These are phyloP conservation scores for Elsinoe arachidis DNA, from an alignment of 2,329 filamentous ascomycete genomes.

Conservation along the genomic window DNA sequence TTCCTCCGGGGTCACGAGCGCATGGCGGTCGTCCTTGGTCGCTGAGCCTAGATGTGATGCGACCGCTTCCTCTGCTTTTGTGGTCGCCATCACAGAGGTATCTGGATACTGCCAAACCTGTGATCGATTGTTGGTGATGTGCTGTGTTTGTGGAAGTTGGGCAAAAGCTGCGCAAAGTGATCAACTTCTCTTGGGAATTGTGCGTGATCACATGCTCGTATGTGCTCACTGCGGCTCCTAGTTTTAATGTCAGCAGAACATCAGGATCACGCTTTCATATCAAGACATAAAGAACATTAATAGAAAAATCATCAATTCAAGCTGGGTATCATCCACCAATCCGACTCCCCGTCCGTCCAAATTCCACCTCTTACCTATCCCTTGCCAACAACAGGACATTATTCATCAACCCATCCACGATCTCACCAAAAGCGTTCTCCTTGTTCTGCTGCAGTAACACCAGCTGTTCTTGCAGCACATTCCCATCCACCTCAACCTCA, in stretches of 20 bases:
- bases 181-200: too few species aligned
- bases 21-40: too few species aligned
- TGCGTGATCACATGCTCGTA: neutral
- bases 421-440: constrained; percentile 53
- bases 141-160: neutral
- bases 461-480: constrained; percentile 58
- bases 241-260: neutral
- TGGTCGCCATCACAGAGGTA: too few species aligned
- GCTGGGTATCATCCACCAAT: neutral
- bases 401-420: constrained; percentile 67
- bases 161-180: too few species aligned
- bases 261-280: neutral
- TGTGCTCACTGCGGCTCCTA: neutral
- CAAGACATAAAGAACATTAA: neutral
- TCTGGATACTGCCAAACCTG: too few species aligned
- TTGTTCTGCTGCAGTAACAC: constrained; percentile 43
- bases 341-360: neutral
- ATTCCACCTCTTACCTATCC: neutral
- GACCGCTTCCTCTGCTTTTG: too few species aligned
- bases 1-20: too few species aligned
- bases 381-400: constrained; percentile 54
- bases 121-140: neutral
- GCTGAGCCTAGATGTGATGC: too few species aligned
- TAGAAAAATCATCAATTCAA: neutral
- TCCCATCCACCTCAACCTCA: constrained; percentile 65